phyloP scores from a whole-genome alignment of 306 rosid genomes.

The Echinosophora koreensis region DNA sequence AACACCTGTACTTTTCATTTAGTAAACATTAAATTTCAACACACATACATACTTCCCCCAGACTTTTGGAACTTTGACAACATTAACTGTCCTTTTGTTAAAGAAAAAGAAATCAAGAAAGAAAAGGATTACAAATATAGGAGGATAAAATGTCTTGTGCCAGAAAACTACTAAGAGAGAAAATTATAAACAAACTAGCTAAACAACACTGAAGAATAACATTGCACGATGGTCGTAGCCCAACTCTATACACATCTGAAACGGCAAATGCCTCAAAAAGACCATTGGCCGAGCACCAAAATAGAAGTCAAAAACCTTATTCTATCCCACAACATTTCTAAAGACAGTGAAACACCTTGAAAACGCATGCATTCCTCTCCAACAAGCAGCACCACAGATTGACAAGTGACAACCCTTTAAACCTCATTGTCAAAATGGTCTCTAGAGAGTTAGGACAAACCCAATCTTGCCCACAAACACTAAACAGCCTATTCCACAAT shows the following conservation, averaged over 20 bases:
- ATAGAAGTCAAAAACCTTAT: not conserved
- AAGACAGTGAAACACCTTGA: not conserved
- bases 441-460: not conserved
- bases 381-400: not conserved
- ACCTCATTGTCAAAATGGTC: not conserved
- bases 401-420: not conserved
- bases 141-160: not conserved
- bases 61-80: not conserved
- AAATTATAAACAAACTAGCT: not conserved
- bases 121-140: not conserved
- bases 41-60: not conserved
- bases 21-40: not conserved
- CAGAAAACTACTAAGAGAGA: not conserved
- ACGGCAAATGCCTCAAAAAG: not conserved
- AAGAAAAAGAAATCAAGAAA: too few relatives aligned
- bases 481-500: too few relatives aligned
- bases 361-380: not conserved
- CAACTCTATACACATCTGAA: too few relatives aligned
- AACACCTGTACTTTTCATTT: slow-evolving; percentile 7
- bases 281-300: not conserved
- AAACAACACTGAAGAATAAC: not conserved
- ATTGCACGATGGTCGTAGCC: too few relatives aligned
- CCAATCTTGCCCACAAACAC: not conserved
- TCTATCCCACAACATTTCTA: not conserved
- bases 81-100: not conserved